Base-by-base conservation (phyloP, 1,284 basidiomycete genomes). In the Quambalaria eucalypti region DNA sequence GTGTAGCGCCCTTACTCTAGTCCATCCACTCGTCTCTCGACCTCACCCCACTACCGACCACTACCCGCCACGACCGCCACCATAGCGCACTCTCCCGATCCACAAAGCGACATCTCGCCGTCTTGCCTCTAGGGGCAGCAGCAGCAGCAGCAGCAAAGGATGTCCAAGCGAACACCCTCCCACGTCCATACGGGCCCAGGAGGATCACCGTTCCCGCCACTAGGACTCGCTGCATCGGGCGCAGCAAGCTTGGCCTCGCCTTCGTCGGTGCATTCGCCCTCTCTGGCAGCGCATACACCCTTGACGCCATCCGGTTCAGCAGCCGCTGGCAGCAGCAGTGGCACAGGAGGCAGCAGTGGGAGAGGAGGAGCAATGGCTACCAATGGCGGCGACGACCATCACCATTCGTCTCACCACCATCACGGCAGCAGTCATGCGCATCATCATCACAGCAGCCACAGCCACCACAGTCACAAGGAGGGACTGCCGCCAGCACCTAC, bases 401-500 rank as follows among this genome's bases (percentile, higher is more conserved):
- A n/a, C n/a, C n/a, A n/a, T n/a, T n/a, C n/a, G n/a, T n/a, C n/a
- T n/a, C 47, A 25, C 28, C 14, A 25, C 14, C 8, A 21, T 19
- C 26, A 30, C 26, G 61, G 58, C 14, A 29, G 52, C 19, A 21
- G 50, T 12, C 52, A 60, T 39, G 6, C 28, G 16, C 48, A 8
- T 50, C 28, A 46, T 53, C 21, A 65, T 59, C 30, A 9, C 46
- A 21, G 28, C 46, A 21, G 28, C 25, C 46, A 25, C 25, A 14
- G 26, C 46, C 5, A 16, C 46, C 28, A 19, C 46, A 14, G 12
- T n/a, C 26, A 40, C 4, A 7, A 31, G 4, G 39, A 40, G n/a
- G 68, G 68, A 14, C 50, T 71, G 26, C 68, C 68, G 12, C 68
- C 68, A 29, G 62, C 69, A 16, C 67, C 69, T 7, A 57, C 61